Percentiles rank a stretch among this genome's conserved stretches.
Evolutionary conservation across 345 rosid species (phyloP).

Genomic region (Microthlaspi erraticum): DNA sequence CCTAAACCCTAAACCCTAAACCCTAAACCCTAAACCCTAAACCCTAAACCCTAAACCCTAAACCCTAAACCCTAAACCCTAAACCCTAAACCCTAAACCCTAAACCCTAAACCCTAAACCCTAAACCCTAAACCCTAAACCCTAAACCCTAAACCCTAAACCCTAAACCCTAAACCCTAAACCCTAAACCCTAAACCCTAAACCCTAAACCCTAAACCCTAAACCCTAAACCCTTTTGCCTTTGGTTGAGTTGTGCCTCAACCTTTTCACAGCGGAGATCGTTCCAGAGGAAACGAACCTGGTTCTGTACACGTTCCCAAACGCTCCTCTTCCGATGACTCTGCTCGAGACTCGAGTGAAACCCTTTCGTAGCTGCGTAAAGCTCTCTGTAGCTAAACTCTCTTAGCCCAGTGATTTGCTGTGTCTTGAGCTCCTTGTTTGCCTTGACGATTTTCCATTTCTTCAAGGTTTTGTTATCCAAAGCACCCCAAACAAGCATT

Average conservation of each 20-base stretch:
- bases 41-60: too few species aligned
- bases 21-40: too few species aligned
- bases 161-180: background rate
- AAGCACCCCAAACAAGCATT: too few species aligned
- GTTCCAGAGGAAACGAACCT: conserved; percentile 59
- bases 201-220: background rate
- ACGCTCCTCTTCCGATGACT: conserved; percentile 83
- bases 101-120: too few species aligned
- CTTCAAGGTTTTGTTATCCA: conserved; percentile 45
- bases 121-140: too few species aligned
- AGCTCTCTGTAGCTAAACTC: conserved; percentile 81
- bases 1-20: too few species aligned
- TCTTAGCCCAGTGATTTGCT: conserved; percentile 69
- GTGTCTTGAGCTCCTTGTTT: conserved; percentile 66
- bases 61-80: too few species aligned
- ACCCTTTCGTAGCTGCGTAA: conserved; percentile 74
- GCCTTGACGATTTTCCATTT: conserved; percentile 60
- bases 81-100: too few species aligned
- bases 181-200: background rate
- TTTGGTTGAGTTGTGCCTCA: conserved; percentile 77
- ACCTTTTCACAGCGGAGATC: conserved; percentile 80
- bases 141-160: background rate
- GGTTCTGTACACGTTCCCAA: conserved; percentile 90
- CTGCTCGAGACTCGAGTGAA: conserved; percentile 71
- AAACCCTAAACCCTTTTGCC: conserved; percentile 49